phyloP scores from a whole-genome alignment of 1,139 yeast genomes.

The Debaryomycetaceae sp. region DNA sequence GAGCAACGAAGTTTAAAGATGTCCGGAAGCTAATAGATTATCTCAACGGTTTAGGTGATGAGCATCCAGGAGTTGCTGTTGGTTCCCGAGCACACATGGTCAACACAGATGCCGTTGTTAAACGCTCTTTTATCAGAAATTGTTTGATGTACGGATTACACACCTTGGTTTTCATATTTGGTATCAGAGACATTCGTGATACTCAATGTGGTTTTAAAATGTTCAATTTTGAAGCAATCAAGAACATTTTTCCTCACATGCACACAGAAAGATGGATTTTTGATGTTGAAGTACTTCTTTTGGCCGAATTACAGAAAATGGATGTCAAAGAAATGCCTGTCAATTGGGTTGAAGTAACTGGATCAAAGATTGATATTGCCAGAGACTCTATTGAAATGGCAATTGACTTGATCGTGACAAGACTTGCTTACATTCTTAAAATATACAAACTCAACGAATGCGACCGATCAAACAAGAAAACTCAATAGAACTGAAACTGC shows the following conservation, averaged over 20 bases:
- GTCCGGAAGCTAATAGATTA: constrained; percentile 49
- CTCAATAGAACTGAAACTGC: constrained; percentile 7
- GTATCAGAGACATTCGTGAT: constrained; percentile 80
- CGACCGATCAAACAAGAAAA: constrained; percentile 16
- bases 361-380: constrained; percentile 90
- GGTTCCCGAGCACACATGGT: constrained; percentile 98
- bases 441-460: constrained; percentile 53
- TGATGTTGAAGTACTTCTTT: constrained; percentile 85
- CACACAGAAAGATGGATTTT: constrained; percentile 98
- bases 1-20: constrained; percentile 84
- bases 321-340: constrained; percentile 76
- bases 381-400: constrained; percentile 93
- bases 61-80: constrained; percentile 62
- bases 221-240: constrained; percentile 69
- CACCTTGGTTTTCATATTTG: constrained; percentile 79
- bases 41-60: constrained; percentile 25
- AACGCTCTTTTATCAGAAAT: constrained; percentile 83
- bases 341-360: constrained; percentile 96
- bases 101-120: constrained; percentile 91
- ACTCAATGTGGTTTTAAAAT: constrained; percentile 97
- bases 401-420: constrained; percentile 85
- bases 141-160: constrained; percentile 93
- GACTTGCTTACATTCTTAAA: constrained; percentile 84
- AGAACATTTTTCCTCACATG: constrained; percentile 76
- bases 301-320: constrained; percentile 71